Evolutionary conservation across 208 protist species (phyloP), one percentile per base, ranked within the genome.

Genomic region (Leishmania amazonensis): DNA sequence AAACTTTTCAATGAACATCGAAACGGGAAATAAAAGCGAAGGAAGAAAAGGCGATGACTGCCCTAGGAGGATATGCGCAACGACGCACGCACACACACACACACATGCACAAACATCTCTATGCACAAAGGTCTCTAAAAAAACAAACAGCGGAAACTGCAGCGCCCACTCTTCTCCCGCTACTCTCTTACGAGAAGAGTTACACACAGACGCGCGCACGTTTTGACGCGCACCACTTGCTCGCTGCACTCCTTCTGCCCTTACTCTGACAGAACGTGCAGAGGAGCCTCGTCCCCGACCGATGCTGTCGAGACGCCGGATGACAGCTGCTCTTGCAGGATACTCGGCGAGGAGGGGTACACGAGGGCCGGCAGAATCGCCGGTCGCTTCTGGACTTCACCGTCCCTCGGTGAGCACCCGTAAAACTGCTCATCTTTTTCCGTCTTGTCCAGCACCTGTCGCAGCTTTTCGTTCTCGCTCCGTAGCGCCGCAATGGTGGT

Each of bases 381-480:
- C 11, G 70, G 49, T 0, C 42, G 38, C 35, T 54, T 62, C n/a
- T 51, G 77, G 17, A 35, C 54, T 17, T 60, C 60, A n/a, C 42
- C 49, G 38, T 79, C 72, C 2, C 40, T 49, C 42, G 31, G 49
- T 35, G 54, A 58, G 72, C 77, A 19, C 13, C 28, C 49, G 45
- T 24, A 28, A 45, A 7, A 45, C 28, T 35, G 54, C 11, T 28
- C 42, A 11, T 73, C 71, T 8, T 58, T 60, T 45, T 51, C 70
- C 47, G 76, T n/a, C 9, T 31, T 73, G 5, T 79, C 62, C n/a
- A 85, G 72, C 9, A n/a, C 72, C 31, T 75, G 64, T 28, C 79
- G 75, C 53, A 96, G 80, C 67, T 76, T 31, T 6, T 57, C 79
- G 49, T 94, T 96, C 76, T 95, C 91, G 17, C 75, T 38, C 24